phyloP scores from a whole-genome alignment of 2,329 filamentous ascomycete genomes.

The Nemania serpens region DNA sequence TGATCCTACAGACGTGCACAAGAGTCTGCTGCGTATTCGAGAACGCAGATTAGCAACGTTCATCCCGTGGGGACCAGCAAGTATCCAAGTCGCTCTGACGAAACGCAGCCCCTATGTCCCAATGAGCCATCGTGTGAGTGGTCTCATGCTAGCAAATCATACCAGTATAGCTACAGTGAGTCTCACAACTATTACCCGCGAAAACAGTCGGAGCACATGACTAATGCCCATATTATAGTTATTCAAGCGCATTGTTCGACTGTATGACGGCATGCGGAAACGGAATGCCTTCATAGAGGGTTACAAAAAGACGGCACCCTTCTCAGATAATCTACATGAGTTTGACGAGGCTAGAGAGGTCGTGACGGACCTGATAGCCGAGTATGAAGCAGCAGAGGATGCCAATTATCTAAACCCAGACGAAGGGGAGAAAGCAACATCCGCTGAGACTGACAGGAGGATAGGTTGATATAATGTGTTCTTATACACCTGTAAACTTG shows the following conservation, averaged over 20 bases:
- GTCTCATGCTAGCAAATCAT: slow-evolving; percentile 97
- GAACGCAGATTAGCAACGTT: slow-evolving; percentile 94
- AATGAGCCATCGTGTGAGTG: slow-evolving; percentile 91
- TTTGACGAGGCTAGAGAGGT: slow-evolving; percentile 95
- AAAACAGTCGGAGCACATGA: not conserved
- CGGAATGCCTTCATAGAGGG: slow-evolving; percentile 95
- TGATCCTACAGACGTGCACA: slow-evolving; percentile 97
- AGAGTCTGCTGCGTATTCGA: slow-evolving; percentile 92
- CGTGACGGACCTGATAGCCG: slow-evolving; percentile 85
- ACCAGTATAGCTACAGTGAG: slow-evolving; percentile 89
- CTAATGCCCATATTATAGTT: slow-evolving; percentile 53
- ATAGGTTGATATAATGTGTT: slow-evolving; percentile 42
- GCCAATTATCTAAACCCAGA: slow-evolving; percentile 86
- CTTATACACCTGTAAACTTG: not conserved
- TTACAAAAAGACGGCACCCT: slow-evolving; percentile 95
- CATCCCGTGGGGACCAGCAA: slow-evolving; percentile 97
- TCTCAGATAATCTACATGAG: slow-evolving; percentile 87
- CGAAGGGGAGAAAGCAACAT: slow-evolving; percentile 56
- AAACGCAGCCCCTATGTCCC: slow-evolving; percentile 96
- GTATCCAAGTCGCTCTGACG: slow-evolving; percentile 94
- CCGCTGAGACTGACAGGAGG: slow-evolving; percentile 59
- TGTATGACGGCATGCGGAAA: slow-evolving; percentile 94
- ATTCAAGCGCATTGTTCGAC: slow-evolving; percentile 90
- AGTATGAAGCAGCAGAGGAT: slow-evolving; percentile 95
- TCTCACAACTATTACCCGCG: not conserved